Base-by-base conservation (phyloP, 805 yeast species). In the Candida ficus region DNA sequence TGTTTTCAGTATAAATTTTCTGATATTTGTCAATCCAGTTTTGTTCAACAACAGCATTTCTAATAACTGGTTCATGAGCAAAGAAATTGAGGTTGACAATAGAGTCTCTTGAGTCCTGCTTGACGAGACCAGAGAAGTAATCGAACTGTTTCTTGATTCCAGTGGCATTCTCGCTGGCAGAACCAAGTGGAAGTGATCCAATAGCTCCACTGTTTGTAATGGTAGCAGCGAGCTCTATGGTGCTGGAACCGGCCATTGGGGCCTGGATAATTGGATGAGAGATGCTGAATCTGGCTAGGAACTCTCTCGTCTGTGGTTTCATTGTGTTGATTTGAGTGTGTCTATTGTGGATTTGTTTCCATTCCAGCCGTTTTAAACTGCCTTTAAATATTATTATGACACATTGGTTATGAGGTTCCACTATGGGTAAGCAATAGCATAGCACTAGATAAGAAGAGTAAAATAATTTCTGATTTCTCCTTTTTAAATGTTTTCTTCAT, bases 181-280 rank as follows among this genome's bases (percentile, higher is more conserved):
- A 32, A 3, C 57, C 57, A 6, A 60, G 33, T 4, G 66, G 58
- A 4, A 77, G 43, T 1, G 79, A 70, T 0, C 80, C 83, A n/a
- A 77, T 37, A 1, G 71, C 78, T 0, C 82, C 82, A 7, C 49
- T 47, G 9, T 57, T 54, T 4, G 67, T 54, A 1, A 72, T 67
- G 2, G 61, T 62, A 1, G 70, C 63, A 1, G 78, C 78, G 42
- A 76, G 48, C 23, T 57, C 53, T 2, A 66, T 58, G 1, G 75
- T 72, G 12, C 73, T 61, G 3, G 74, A 66, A 1, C 81, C 80
- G 1, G 82, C 80, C 82, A 77, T 76, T 17, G 83, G 82, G 1
- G 82, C 67, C 50, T 75, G 80, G 27, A 77, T 57, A 4, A 77
- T 58, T 4, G 77, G 79, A 39, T 53, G 53, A 33, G 50, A 60